Conservation (phyloP, 164 flowering plant genomes). For the Stephania cephalantha region DNA sequence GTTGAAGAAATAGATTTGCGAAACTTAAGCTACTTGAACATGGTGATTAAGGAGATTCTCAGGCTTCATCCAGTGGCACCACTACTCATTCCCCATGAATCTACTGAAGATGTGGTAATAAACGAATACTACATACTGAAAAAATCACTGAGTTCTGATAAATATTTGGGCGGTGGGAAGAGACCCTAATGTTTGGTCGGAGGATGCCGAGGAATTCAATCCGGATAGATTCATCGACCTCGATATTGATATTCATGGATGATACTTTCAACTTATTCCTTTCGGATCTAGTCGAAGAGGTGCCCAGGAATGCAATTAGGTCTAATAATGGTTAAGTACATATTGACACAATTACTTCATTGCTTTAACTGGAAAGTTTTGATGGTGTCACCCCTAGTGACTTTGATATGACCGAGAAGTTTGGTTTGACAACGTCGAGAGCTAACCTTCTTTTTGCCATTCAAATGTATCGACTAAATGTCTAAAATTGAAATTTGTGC, state of each 20-base stretch:
- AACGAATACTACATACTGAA: conserved; percentile 17
- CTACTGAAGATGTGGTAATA: conserved; percentile 14
- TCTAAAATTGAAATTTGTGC: too few species aligned
- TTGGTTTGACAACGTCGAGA: background rate
- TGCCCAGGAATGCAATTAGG: conserved; percentile 10
- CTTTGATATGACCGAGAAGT: conserved; percentile 15
- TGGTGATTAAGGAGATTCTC: conserved; percentile 23
- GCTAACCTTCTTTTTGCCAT: conserved; percentile 4
- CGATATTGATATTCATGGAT: background rate
- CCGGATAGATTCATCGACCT: conserved; percentile 4
- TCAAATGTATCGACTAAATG: background rate
- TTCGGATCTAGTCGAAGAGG: conserved; percentile 14
- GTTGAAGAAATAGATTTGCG: conserved; percentile 19
- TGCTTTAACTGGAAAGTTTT: conserved; percentile 12
- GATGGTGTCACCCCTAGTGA: conserved; percentile 6
- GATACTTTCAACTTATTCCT: conserved; percentile 1
- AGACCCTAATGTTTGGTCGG: conserved; percentile 16
- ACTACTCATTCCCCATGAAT: conserved; percentile 18
- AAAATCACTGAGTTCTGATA: conserved; percentile 14
- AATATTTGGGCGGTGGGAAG: conserved; percentile 22
- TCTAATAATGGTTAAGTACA: background rate
- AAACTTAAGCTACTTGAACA: conserved; percentile 5
- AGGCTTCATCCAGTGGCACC: conserved; percentile 24
- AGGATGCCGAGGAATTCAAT: conserved; percentile 7
- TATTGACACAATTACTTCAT: conserved; percentile 8